phyloP scores from a whole-genome alignment of 768 basidiomycete species.

The Vararia minispora region DNA sequence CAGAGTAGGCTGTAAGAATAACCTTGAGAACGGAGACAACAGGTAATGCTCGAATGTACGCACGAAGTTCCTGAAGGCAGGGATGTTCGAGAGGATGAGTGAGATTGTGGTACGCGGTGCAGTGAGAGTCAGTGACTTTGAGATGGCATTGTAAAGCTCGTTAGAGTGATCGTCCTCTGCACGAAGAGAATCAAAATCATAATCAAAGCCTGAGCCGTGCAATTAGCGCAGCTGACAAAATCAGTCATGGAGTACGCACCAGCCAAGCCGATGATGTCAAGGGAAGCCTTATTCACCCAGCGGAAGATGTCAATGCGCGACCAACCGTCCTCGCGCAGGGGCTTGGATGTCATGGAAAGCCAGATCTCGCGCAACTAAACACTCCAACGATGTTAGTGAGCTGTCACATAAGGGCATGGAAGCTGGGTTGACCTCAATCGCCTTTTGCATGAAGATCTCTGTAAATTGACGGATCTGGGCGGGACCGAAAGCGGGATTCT shows the following conservation, averaged over 20 bases:
- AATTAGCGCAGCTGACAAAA: neutral
- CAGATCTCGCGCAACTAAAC: too few relatives aligned
- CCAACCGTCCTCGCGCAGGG: too few relatives aligned
- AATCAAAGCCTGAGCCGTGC: neutral
- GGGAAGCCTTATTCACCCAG: neutral
- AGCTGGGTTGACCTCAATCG: constrained; percentile 18
- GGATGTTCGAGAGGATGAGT: too few relatives aligned
- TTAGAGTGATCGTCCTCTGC: neutral
- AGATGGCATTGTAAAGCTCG: neutral
- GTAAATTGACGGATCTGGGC: constrained; percentile 17
- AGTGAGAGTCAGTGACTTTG: neutral
- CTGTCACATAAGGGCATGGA: too few relatives aligned
- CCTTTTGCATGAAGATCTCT: constrained; percentile 14
- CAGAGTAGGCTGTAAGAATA: too few relatives aligned
- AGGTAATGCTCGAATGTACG: too few relatives aligned
- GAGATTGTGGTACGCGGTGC: too few relatives aligned
- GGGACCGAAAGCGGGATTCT: constrained; percentile 21
- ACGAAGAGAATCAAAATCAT: neutral
- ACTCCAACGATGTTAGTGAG: too few relatives aligned
- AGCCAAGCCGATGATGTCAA: constrained; percentile 1
- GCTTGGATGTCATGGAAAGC: too few relatives aligned
- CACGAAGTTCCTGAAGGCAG: too few relatives aligned
- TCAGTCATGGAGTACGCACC: neutral
- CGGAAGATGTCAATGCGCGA: neutral
- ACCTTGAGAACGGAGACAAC: neutral